These are phyloP conservation scores for Penicillium pulvis DNA, from an alignment of 495 filamentous ascomycete species.

Conservation along the genomic window DNA sequence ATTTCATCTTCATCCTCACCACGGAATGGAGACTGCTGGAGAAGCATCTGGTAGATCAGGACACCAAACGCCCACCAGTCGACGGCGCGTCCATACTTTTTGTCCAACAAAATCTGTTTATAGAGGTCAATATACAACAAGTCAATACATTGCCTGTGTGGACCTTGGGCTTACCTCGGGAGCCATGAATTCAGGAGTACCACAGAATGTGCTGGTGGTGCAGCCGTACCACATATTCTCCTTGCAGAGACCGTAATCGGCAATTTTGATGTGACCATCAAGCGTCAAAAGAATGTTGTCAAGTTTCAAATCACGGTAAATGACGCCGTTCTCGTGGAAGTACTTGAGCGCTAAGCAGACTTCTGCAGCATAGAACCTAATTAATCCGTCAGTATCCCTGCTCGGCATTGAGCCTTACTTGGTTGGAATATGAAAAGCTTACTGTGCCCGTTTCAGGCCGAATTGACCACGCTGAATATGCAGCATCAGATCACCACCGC, in stretches of 20 bases:
- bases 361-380: constrained; percentile 94
- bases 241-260: constrained; percentile 98
- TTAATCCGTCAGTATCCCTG: constrained; percentile 6
- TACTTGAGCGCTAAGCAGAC: constrained; percentile 98
- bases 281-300: constrained; percentile 97
- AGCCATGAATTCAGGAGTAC: constrained; percentile 99
- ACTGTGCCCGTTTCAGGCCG: constrained; percentile 93
- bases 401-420: neutral
- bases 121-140: constrained; percentile 1
- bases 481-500: constrained; percentile 97
- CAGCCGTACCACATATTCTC: constrained; percentile 99
- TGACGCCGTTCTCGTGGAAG: constrained; percentile 99
- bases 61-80: constrained; percentile 99
- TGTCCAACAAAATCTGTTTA: constrained; percentile 89
- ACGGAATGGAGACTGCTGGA: constrained; percentile 98
- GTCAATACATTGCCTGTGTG: neutral
- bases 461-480: constrained; percentile 98
- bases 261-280: constrained; percentile 98
- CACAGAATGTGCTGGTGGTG: constrained; percentile 97
- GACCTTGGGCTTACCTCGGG: constrained; percentile 70
- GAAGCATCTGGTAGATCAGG: constrained; percentile 98
- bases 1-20: constrained; percentile 99
- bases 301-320: constrained; percentile 98
- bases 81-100: constrained; percentile 97
- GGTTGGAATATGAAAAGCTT: constrained; percentile 40